Base-by-base conservation (phyloP, 345 rosid species). In the Geranium brycei region DNA sequence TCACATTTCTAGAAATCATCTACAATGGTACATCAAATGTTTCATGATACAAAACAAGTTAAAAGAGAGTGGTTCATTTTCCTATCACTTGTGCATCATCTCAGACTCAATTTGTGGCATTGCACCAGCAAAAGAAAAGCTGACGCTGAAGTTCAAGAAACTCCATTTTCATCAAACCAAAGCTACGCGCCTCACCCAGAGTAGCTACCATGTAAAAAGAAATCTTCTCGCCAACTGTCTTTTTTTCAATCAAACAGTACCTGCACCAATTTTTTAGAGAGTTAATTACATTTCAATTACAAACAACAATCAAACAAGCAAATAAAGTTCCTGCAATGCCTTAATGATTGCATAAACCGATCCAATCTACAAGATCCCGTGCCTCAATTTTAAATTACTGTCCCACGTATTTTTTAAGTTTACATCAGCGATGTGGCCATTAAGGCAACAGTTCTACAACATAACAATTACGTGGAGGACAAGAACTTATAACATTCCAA, bases 201-300 rank as follows among this genome's bases (percentile, higher is more conserved):
- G 68, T 8, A 60, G 58, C 47, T 51, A 38, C 2, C 51, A 58
- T 19, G 62, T 35, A 60, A 53, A 17, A 30, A 53, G 55, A 56
- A 16, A 38, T 61, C 55, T 19, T 67, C 74, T 18, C 5, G 65
- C 59, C 61, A 19, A 63, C 53, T 10, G 55, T 63, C 57, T 59
- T 57, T 40, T 35, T 5, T 58, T 64, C 62, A 51, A 35, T 78
- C 69, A 78, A 72, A 70, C 79, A 23, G 1, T 23, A 73, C 67
- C 82, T 78, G 82, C 80, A 73, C n/a, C 65, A 57, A 62, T 60
- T 63, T 19, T 14, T 30, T 62, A 58, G 17, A n/a, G 30, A 63
- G 31, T 70, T 66, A 67, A 28, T 23, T 64, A 5, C 1, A 59
- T 3, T 63, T 18, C 18, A 72, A 61, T 17, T 38, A 13, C 7